Conservation (phyloP, 257 asterid genomes). For the Mitragyna speciosa region DNA sequence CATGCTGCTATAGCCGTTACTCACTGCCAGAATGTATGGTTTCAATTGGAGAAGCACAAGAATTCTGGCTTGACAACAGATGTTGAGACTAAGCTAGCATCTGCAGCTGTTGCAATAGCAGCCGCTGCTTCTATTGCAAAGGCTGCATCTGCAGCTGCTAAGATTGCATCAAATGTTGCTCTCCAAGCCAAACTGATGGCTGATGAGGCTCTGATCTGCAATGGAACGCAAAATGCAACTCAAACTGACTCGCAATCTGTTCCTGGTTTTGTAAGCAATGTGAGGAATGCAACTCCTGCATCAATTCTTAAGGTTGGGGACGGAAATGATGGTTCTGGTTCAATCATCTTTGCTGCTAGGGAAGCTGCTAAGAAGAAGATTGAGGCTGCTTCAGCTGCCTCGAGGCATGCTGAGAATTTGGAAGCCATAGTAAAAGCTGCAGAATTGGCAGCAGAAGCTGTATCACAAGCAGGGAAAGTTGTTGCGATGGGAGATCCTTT, state of each 20-base stretch:
- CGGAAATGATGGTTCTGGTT: constrained; percentile 47
- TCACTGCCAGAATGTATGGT: constrained; percentile 85
- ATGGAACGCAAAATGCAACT: constrained; percentile 36
- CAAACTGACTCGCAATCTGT: constrained; percentile 23
- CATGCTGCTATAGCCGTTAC: constrained; percentile 73
- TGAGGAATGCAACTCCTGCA: constrained; percentile 56
- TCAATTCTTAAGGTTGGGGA: constrained; percentile 58
- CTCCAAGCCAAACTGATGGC: constrained; percentile 84
- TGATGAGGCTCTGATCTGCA: constrained; percentile 54
- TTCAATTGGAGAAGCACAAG: constrained; percentile 60
- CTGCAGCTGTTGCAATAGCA: constrained; percentile 86
- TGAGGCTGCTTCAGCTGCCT: constrained; percentile 95
- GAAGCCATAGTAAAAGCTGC: constrained; percentile 93
- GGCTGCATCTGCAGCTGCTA: constrained; percentile 99
- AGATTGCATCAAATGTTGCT: constrained; percentile 85
- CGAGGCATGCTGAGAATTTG: constrained; percentile 89
- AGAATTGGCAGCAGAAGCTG: constrained; percentile 95
- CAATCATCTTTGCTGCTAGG: constrained; percentile 73
- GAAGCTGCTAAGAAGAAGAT: constrained; percentile 89
- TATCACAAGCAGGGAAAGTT: constrained; percentile 86
- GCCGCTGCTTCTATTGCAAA: constrained; percentile 96
- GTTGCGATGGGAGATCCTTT: constrained; percentile 84
- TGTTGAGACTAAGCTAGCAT: constrained; percentile 69
- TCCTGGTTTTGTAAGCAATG: constrained; percentile 32
- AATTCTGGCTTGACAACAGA: constrained; percentile 57